These are phyloP conservation scores for Boeremia lycopersici DNA, from an alignment of 2,329 filamentous ascomycete species.

Conservation along the genomic window DNA sequence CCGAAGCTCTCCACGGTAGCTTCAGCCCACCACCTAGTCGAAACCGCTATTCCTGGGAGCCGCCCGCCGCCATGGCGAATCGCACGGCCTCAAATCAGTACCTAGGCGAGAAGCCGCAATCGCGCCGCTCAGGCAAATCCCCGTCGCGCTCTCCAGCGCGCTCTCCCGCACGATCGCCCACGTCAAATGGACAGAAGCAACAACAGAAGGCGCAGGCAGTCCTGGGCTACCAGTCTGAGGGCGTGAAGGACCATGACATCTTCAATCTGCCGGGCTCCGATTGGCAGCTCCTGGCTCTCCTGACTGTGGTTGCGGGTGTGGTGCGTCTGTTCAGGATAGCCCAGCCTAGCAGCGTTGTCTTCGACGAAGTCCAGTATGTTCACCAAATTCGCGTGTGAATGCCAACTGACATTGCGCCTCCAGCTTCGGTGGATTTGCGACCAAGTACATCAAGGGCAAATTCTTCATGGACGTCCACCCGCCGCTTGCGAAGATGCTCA, in stretches of 20 bases:
- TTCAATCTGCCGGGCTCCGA: slow-evolving; percentile 84
- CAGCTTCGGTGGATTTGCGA: slow-evolving; percentile 96
- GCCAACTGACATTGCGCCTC: slow-evolving; percentile 26
- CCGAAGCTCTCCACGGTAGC: slow-evolving; percentile 18
- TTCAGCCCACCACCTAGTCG: slow-evolving; percentile 28
- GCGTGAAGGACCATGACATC: slow-evolving; percentile 88
- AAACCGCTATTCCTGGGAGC: slow-evolving; percentile 24
- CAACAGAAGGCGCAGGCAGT: slow-evolving; percentile 41
- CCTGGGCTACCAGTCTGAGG: slow-evolving; percentile 73
- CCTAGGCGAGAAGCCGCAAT: slow-evolving; percentile 40
- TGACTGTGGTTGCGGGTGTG: slow-evolving; percentile 76
- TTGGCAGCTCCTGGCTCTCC: slow-evolving; percentile 74
- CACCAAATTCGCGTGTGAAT: slow-evolving; percentile 4
- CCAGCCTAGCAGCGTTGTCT: slow-evolving; percentile 94
- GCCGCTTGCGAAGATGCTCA: slow-evolving; percentile 92
- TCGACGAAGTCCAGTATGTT: slow-evolving; percentile 97
- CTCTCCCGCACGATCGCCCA: slow-evolving; percentile 25
- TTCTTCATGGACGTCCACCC: slow-evolving; percentile 99
- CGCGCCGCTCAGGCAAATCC: slow-evolving; percentile 42
- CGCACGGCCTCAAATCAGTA: slow-evolving; percentile 35
- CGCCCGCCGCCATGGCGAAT: slow-evolving; percentile 46
- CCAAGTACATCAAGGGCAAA: slow-evolving; percentile 98
- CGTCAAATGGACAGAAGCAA: slow-evolving; percentile 32
- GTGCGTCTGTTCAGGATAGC: slow-evolving; percentile 96
- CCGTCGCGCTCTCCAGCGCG: slow-evolving; percentile 42